Base-by-base conservation (phyloP, 108 stramenopile species). In the Skeletonema potamos region DNA sequence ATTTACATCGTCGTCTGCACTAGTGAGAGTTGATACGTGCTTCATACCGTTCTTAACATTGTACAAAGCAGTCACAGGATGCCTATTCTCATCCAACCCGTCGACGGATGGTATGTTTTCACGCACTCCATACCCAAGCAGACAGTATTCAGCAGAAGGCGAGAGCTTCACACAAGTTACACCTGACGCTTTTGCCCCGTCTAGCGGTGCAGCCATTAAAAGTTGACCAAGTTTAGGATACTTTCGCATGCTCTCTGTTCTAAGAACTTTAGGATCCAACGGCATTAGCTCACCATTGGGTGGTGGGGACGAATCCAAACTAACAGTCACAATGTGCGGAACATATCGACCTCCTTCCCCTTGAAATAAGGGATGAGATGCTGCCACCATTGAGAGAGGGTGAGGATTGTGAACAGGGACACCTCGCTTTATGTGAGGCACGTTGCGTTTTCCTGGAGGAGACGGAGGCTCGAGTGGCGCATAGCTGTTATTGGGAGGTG, bases 131-230 rank as follows among this genome's bases (percentile, higher is more conserved):
- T 93, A 95, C 46, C 97, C 97, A 34, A 98, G 85, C 48, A 98
- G 73, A 62, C 96, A 96, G 82, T 90, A 94, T 39, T 94, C 89
- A 34, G 92, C 89, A 3, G 92, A 89, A 9, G 97, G 96, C 12
- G 92, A 92, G 68, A 96, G 90, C 66, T 97, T 96, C 51, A 97
- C 94, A 44, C 96, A 97, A 0, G 97, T 97, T 18, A 98, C 95
- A 26, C 92, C 93, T 0, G 82, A 83, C 9, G 90, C 86, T 68
- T 91, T 95, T 32, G 85, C 66, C 3, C 84, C 85, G 62, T 91
- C 91, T 27, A 95, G 75, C 4, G 90, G 93, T 61, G 87, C 87
- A 15, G 93, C 93, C 39, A 83, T 84, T 27, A 95, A 60, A 0
- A 94, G 66, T 71, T 87, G 89, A 15, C 92, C 92, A 32, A 94